Base-by-base conservation (phyloP, 768 basidiomycete genomes). In the Boletus sp. region DNA sequence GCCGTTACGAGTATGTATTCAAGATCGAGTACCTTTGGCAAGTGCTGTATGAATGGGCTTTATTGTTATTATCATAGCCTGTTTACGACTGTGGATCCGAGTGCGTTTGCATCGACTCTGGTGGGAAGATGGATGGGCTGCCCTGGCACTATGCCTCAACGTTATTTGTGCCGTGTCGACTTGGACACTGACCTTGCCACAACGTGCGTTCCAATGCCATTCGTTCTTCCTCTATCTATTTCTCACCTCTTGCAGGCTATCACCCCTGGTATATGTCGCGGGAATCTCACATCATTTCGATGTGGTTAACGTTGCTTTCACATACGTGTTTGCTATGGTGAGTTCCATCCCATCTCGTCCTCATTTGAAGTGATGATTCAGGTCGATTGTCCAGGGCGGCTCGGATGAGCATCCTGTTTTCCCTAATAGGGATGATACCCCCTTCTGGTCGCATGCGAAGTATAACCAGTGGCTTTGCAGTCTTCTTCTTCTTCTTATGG, bases 371-470 rank as follows among this genome's bases (percentile, higher is more conserved):
- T 3, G 5, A 44, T n/a, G 9, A 4, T 11, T 30, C 7, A 37
- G 27, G 8, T 10, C 46, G 3, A 27, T 7, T 15, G 9, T 40
- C 13, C 23, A 58, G 62, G 62, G 23, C 51, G 8, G 40, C 56
- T 17, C 62, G 59, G 25, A 50, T 58, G 48, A 61, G 63, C 30
- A 54, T 64, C 29, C 21, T 64, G 29, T 58, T 61, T 46, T 54
- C 63, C 23, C 30, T 54, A 8, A 43, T 56, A 23, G 52, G 62
- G 39, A 41, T 58, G 11, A 8, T 38, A 7, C 29, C 50, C 7
- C 41, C 45, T 25, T n/a, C 39, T 14, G 19, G 14, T 25, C 33
- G 45, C 13, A 53, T 51, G 33, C 50, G 54, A 14, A 27, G 14
- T 25, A 27, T 63, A 27, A 43, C 32, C 14, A 17, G 15, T 15